Conservation (phyloP, 2,329 filamentous ascomycete species). For the Claviceps citrina region DNA sequence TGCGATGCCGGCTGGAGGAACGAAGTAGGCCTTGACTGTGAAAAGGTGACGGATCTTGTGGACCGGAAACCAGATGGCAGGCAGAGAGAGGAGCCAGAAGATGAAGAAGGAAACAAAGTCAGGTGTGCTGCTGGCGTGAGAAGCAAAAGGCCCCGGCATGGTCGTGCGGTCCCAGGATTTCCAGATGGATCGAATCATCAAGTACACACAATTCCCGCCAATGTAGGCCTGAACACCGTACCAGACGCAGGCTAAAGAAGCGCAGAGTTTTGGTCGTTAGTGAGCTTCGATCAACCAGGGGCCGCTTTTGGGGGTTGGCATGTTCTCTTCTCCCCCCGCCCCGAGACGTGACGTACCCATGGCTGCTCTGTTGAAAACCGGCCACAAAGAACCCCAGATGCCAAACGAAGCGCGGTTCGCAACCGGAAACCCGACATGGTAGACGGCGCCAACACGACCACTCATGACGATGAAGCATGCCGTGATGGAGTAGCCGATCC, state of each 20-base stretch:
- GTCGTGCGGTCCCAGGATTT: constrained; percentile 42
- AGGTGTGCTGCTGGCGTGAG: constrained; percentile 52
- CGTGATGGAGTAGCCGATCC: constrained; percentile 69
- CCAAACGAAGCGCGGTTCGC: constrained; percentile 66
- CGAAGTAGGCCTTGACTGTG: constrained; percentile 75
- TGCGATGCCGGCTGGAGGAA: constrained; percentile 66
- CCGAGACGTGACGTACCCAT: constrained; percentile 52
- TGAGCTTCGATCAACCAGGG: too few relatives aligned
- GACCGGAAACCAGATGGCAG: constrained; percentile 78
- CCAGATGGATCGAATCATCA: constrained; percentile 86
- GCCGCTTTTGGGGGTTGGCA: too few relatives aligned
- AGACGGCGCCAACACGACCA: constrained; percentile 69
- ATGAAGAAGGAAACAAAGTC: constrained; percentile 73
- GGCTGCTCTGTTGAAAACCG: constrained; percentile 73
- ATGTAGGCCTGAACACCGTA: constrained; percentile 79
- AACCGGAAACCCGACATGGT: constrained; percentile 83
- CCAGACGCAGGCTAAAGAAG: constrained; percentile 54
- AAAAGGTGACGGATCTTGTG: constrained; percentile 81
- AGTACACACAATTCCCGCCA: constrained; percentile 66
- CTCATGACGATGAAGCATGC: constrained; percentile 61
- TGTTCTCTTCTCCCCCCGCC: too few relatives aligned
- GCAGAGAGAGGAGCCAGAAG: constrained; percentile 69
- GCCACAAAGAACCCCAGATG: constrained; percentile 80
- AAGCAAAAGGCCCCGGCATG: constrained; percentile 52
- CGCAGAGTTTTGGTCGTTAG: neutral